phyloP scores from a whole-genome alignment of 371 early-diverging fungal species.

The Mortierella sp. region DNA sequence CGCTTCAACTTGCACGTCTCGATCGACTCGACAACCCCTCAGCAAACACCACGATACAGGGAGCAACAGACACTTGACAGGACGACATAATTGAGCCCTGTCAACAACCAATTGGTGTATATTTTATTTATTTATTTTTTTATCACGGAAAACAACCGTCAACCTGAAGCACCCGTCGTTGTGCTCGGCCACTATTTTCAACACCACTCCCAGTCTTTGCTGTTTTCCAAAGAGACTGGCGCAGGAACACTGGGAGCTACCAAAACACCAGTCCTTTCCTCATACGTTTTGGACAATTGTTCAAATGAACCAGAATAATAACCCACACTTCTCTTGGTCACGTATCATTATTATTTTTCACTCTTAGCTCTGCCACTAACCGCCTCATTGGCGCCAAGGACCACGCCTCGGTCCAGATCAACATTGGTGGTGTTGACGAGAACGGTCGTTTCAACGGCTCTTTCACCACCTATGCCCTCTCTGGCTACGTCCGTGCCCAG shows the following conservation, averaged over 20 bases:
- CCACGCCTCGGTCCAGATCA: constrained; percentile 99
- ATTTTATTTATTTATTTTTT: too few species aligned
- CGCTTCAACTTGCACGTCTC: neutral
- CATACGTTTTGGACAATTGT: neutral
- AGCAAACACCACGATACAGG: neutral
- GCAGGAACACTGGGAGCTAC: too few species aligned
- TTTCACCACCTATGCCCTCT: constrained; percentile 92
- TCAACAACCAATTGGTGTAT: too few species aligned
- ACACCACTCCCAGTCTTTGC: too few species aligned
- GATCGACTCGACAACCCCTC: neutral
- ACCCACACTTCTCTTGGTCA: neutral
- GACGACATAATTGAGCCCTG: neutral
- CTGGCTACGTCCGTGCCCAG: constrained; percentile 92
- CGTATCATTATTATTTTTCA: neutral
- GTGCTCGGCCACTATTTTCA: too few species aligned
- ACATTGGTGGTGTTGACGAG: constrained; percentile 95
- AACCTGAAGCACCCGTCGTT: too few species aligned
- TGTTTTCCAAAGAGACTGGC: too few species aligned
- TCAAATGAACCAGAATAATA: neutral
- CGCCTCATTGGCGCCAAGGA: constrained; percentile 95
- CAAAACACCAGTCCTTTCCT: too few species aligned
- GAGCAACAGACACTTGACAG: too few species aligned
- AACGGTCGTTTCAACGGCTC: constrained; percentile 84
- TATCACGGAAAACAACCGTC: too few species aligned
- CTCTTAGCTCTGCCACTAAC: constrained; percentile 86